Conservation (phyloP, 345 rosid species). For the Eucalyptus tenuipes region DNA sequence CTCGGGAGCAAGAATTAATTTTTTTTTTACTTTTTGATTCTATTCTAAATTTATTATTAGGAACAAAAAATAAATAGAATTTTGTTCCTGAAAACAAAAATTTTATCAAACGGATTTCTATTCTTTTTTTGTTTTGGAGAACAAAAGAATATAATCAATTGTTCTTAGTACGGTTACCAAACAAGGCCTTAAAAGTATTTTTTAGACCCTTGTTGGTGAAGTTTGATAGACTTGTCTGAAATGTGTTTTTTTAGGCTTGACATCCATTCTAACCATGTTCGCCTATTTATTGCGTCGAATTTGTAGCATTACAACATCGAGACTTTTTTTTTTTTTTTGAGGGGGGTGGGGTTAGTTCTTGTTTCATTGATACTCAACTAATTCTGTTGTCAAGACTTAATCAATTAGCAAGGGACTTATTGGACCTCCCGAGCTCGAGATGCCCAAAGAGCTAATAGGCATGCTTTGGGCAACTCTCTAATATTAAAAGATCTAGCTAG, state of each 20-base stretch:
- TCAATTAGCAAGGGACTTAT: background rate
- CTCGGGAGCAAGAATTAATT: fast-evolving
- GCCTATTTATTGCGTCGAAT: background rate
- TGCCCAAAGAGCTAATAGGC: background rate
- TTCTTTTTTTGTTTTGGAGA: too few species aligned
- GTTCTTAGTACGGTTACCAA: too few species aligned
- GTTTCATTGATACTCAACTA: background rate
- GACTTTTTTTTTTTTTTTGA: background rate
- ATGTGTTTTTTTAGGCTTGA: background rate
- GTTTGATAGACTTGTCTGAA: background rate
- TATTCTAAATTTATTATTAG: fast-evolving
- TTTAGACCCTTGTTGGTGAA: background rate
- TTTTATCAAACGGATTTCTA: too few species aligned
- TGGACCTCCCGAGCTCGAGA: background rate
- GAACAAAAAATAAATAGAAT: too few species aligned
- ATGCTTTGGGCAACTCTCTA: background rate
- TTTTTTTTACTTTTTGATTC: too few species aligned
- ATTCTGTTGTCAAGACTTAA: background rate
- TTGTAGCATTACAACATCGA: background rate
- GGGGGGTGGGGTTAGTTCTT: background rate
- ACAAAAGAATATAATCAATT: too few species aligned
- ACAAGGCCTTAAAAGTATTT: background rate
- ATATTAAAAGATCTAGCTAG: background rate
- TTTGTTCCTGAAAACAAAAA: too few species aligned
- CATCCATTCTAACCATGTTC: background rate